A percentile compares a stretch with the other conserved stretches of the same genome.
phyloP scores from a whole-genome alignment of 129 eudicot species.

The Helichrysum umbraculigerum region DNA sequence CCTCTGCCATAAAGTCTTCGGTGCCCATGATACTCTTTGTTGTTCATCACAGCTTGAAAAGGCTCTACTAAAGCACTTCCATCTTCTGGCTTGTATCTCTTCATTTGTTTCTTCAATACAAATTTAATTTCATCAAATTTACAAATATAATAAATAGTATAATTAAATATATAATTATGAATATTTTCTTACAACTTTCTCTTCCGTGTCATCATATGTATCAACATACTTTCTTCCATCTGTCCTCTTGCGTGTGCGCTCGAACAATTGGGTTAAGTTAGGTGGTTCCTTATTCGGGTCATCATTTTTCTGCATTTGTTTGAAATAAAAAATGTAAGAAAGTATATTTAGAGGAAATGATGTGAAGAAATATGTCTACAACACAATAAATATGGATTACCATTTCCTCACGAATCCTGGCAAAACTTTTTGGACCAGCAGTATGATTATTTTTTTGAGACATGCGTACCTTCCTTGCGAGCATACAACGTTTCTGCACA shows the following conservation, averaged over 20 bases:
- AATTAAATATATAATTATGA: background rate
- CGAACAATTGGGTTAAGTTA: background rate
- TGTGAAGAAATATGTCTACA: background rate
- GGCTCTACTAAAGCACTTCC: background rate
- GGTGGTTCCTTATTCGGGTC: background rate
- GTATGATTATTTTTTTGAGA: background rate
- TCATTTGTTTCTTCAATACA: background rate
- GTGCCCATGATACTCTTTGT: background rate
- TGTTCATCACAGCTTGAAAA: background rate
- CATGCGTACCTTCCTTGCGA: too few relatives aligned
- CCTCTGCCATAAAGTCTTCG: background rate
- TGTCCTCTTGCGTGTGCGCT: background rate
- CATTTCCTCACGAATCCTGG: background rate
- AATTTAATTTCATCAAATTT: background rate
- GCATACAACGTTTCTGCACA: too few relatives aligned
- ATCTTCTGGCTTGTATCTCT: background rate
- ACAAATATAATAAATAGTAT: background rate
- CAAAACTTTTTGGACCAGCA: background rate
- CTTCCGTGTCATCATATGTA: background rate
- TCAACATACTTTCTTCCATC: background rate
- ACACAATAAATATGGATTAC: background rate
- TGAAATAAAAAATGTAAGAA: too few relatives aligned
- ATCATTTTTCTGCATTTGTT: background rate
- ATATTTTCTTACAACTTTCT: background rate
- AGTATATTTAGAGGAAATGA: background rate